These are phyloP conservation scores for Coemansia sp. DNA, from an alignment of 192 early-diverging fungal genomes.

Conservation along the genomic window DNA sequence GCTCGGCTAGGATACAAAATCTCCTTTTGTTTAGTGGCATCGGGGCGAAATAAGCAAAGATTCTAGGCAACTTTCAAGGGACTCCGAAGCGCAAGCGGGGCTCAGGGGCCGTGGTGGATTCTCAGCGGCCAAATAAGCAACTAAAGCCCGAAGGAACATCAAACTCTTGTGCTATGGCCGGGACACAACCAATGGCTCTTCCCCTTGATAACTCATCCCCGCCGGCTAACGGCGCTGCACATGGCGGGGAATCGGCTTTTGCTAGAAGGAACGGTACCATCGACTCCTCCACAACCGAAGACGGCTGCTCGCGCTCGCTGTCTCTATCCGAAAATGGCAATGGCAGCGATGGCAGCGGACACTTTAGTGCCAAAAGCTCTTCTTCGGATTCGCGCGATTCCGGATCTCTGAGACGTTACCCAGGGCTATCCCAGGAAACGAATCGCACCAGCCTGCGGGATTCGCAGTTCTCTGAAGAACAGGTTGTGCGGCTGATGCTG, in stretches of 20 bases:
- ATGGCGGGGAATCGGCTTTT: not conserved
- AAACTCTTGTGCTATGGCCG: conserved; percentile 5
- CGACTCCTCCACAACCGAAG: conserved; percentile 8
- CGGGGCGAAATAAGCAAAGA: conserved; percentile 25
- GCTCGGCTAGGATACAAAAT: not conserved
- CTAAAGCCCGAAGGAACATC: conserved; percentile 23
- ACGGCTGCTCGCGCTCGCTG: conserved; percentile 2
- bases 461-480: conserved; percentile 56
- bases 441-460: conserved; percentile 45
- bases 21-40: conserved; percentile 18
- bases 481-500: conserved; percentile 85
- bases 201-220: conserved; percentile 7
- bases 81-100: conserved; percentile 49
- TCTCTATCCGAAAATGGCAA: conserved; percentile 3
- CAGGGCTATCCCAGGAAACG: conserved; percentile 33
- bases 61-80: conserved; percentile 47
- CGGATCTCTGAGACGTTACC: conserved; percentile 27
- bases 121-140: conserved; percentile 31
- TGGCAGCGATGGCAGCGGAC: not conserved
- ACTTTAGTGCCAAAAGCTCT: not conserved
- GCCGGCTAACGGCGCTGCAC: conserved; percentile 5
- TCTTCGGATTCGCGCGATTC: not conserved
- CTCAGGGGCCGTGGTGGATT: conserved; percentile 24
- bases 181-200: conserved; percentile 30
- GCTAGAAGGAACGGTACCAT: conserved; percentile 8